These are phyloP conservation scores for Effrenium voratum DNA, from an alignment of 73 alveolate genomes.

Conservation along the genomic window DNA sequence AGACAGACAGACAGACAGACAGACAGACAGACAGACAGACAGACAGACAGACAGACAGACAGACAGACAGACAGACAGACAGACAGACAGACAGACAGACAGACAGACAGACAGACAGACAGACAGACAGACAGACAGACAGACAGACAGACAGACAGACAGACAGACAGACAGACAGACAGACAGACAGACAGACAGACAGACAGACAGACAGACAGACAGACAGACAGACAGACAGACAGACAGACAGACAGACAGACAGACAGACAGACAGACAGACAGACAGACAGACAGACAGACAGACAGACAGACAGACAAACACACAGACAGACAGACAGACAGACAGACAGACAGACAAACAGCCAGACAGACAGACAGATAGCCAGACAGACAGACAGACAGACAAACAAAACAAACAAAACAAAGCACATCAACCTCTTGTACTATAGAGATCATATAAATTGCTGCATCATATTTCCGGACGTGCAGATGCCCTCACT, in stretches of 20 bases:
- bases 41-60: constrained; percentile 17
- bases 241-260: neutral
- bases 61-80: constrained; percentile 18
- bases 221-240: neutral
- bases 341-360: too few relatives aligned
- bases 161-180: neutral
- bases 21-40: constrained; percentile 23
- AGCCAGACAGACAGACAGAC: too few relatives aligned
- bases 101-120: constrained; percentile 5
- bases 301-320: neutral
- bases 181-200: neutral
- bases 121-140: neutral
- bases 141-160: neutral
- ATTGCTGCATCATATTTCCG: neutral
- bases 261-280: neutral
- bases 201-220: neutral
- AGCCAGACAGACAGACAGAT: too few relatives aligned
- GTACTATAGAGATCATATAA: too few relatives aligned
- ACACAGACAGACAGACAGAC: neutral
- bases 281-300: neutral
- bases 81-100: neutral
- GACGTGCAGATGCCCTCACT: neutral
- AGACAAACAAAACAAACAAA: too few relatives aligned
- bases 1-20: constrained; percentile 29
- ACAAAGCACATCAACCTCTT: too few relatives aligned